A percentile compares a stretch with the other conserved stretches of the same genome.
These are phyloP conservation scores for Gossypium sturtianum DNA, from an alignment of 345 rosid species.

Conservation along the genomic window DNA sequence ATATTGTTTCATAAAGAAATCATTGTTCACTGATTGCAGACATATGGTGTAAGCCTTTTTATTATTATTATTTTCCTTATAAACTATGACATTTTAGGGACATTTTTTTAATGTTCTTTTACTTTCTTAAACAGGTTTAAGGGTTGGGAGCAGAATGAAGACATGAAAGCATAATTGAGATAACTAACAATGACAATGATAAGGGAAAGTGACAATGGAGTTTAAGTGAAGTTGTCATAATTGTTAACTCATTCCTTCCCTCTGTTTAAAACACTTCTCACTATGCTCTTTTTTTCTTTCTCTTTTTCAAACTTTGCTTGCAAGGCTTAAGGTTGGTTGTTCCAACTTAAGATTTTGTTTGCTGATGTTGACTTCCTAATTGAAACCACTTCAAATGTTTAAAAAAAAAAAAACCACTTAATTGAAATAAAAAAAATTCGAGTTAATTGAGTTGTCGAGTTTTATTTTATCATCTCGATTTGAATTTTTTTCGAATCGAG, in stretches of 20 bases:
- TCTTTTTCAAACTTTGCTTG: slow-evolving; percentile 22
- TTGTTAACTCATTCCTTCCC: not conserved
- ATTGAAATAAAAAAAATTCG: too few species aligned
- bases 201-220: slow-evolving; percentile 21
- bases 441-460: too few species aligned
- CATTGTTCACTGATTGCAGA: too few species aligned
- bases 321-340: slow-evolving; percentile 32
- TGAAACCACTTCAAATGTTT: not conserved
- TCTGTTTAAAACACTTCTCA: not conserved
- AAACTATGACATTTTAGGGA: not conserved
- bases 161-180: not conserved
- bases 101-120: not conserved
- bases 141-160: not conserved
- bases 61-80: not conserved
- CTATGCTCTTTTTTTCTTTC: not conserved
- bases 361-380: slow-evolving; percentile 21
- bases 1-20: too few species aligned
- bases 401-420: too few species aligned
- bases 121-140: not conserved
- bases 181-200: slow-evolving; percentile 9
- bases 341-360: slow-evolving; percentile 18
- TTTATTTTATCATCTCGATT: too few species aligned
- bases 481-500: too few species aligned
- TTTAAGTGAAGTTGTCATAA: slow-evolving; percentile 18
- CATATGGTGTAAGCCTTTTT: too few species aligned